Evolutionary conservation across 495 filamentous ascomycete species (phyloP), one percentile per base, ranked within the genome.

Genomic region (Tirmania nivea): DNA sequence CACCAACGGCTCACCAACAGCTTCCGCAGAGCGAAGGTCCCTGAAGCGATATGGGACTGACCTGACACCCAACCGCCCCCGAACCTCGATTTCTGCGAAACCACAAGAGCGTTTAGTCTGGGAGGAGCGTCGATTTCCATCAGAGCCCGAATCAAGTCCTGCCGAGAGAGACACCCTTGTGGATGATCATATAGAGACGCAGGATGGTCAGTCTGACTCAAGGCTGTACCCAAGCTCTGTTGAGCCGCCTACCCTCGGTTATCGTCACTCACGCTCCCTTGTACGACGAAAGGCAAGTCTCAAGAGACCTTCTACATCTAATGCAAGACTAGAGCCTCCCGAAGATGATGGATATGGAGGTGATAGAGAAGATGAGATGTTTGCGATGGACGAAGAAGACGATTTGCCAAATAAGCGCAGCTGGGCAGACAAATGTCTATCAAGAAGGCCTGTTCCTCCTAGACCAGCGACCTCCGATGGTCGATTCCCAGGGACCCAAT

Each of bases 321-420:
- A 14, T 19, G 39, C 14, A 14, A 45, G 12, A 14, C 17, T 45
- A 19, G 14, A 45, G 4, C 39, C 39, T 3, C 17, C 39, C 12
- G 12, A 14, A 19, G 39, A 45, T 45, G 83, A 84, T 45, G 86
- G 78, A 7, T 92, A 93, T 67, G 79, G 82, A 57, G 83, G 77
- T 12, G 83, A 89, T 61, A 71, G 69, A 35, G 86, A 87, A 58
- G 78, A 86, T 55, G 81, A 80, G 17, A 73, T 83, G 8, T 86
- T 86, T 60, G 57, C 75, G 8, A 84, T 86, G 80, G 82, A 86
- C 56, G 62, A 65, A 10, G 62, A 65, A 10, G 62, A 64, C 54
- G 55, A 59, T 45, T 47, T 51, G 16, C 51, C 19, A 12, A 56
- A 64, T 48, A 61, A 56, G 50, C 21, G 42, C 8, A 56, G 61